Conservation (phyloP, 1,139 yeast genomes). For the Blastobotrys ciferrii region DNA sequence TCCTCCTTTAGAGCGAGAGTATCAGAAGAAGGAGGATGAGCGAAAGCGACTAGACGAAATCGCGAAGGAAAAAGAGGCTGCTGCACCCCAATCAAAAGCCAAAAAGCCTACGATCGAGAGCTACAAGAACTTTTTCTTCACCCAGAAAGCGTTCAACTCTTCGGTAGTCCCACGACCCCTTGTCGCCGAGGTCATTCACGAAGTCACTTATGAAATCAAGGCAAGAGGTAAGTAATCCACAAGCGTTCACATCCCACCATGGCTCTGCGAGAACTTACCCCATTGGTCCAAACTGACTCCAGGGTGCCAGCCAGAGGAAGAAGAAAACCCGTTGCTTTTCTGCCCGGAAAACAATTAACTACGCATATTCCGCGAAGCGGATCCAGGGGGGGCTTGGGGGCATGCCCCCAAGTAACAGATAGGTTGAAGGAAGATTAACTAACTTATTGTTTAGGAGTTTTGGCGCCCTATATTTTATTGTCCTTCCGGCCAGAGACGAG, state of each 20-base stretch:
- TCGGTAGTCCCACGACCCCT: slow-evolving; percentile 31
- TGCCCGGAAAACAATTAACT: neutral
- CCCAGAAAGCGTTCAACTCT: slow-evolving; percentile 28
- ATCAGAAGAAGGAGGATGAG: slow-evolving; percentile 3
- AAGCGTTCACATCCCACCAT: neutral
- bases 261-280: no score
- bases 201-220: slow-evolving; percentile 33
- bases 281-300: no score
- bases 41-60: neutral
- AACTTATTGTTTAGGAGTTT: slow-evolving; percentile 26
- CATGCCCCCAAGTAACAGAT: no score
- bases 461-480: slow-evolving; percentile 35
- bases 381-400: no score
- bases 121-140: slow-evolving; percentile 29
- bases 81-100: slow-evolving; percentile 1
- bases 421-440: neutral
- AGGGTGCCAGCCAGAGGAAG: no score
- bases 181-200: slow-evolving; percentile 31
- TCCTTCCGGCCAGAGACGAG: slow-evolving; percentile 33
- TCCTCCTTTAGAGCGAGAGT: slow-evolving; percentile 5
- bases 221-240: slow-evolving; percentile 32
- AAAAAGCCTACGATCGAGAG: slow-evolving; percentile 5
- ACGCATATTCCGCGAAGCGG: no score
- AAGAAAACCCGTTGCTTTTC: no score
- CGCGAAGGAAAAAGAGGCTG: neutral